Percentiles rank a stretch among this genome's conserved stretches.
phyloP scores from a whole-genome alignment of 306 rosid species.

The Quercus ilex region DNA sequence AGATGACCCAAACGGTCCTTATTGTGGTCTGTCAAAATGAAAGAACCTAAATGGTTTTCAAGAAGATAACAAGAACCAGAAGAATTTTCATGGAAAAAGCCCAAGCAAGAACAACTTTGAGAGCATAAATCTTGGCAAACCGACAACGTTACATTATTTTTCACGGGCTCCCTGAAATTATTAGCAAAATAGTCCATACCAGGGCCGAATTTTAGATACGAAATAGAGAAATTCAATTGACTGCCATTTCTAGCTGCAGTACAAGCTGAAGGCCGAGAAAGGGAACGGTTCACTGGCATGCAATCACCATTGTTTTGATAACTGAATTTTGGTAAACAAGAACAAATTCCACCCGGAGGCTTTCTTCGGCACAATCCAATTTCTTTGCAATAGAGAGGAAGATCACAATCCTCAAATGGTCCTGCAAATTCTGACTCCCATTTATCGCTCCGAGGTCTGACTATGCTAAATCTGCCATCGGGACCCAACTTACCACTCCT shows the following conservation, averaged over 20 bases:
- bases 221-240: slow-evolving; percentile 45
- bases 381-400: slow-evolving; percentile 66
- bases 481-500: slow-evolving; percentile 58
- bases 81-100: slow-evolving; percentile 50
- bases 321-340: slow-evolving; percentile 64
- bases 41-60: slow-evolving; percentile 62
- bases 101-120: slow-evolving; percentile 67
- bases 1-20: slow-evolving; percentile 49
- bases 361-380: slow-evolving; percentile 51
- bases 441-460: slow-evolving; percentile 41
- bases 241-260: neutral
- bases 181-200: slow-evolving; percentile 54
- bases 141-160: slow-evolving; percentile 39
- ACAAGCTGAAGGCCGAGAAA: slow-evolving; percentile 51
- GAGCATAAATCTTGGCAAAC: slow-evolving; percentile 64
- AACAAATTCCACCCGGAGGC: slow-evolving; percentile 44
- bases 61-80: slow-evolving; percentile 66
- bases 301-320: slow-evolving; percentile 42
- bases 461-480: slow-evolving; percentile 53
- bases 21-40: slow-evolving; percentile 26
- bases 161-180: slow-evolving; percentile 43
- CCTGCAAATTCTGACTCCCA: slow-evolving; percentile 53
- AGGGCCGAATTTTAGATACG: slow-evolving; percentile 54
- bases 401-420: slow-evolving; percentile 56
- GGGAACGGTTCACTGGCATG: slow-evolving; percentile 50